A percentile compares a stretch with the other conserved stretches of the same genome.
phyloP scores from a whole-genome alignment of 192 early-diverging fungal species.

The Pilaira anomala region DNA sequence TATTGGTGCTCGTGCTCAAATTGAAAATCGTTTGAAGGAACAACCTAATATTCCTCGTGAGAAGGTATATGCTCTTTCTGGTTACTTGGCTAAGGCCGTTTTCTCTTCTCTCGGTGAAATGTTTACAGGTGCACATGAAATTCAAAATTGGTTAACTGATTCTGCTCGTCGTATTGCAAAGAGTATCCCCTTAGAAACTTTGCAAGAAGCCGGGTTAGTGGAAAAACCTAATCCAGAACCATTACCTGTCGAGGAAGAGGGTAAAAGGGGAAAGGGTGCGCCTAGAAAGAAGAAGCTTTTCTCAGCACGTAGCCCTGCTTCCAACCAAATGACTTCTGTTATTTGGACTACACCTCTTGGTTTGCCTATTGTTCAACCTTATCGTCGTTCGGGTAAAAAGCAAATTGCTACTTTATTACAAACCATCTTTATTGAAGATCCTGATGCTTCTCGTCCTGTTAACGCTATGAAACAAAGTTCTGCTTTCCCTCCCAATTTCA shows the following conservation, averaged over 20 bases:
- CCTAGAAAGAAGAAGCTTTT: constrained; percentile 18
- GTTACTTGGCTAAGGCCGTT: constrained; percentile 78
- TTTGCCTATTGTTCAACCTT: constrained; percentile 95
- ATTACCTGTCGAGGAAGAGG: constrained; percentile 20
- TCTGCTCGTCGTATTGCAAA: constrained; percentile 79
- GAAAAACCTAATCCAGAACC: constrained; percentile 5
- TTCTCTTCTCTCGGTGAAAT: constrained; percentile 86
- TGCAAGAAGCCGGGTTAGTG: constrained; percentile 34
- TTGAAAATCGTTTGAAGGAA: constrained; percentile 81
- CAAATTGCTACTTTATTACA: constrained; percentile 78
- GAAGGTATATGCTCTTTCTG: constrained; percentile 57
- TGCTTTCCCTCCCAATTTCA: constrained; percentile 98
- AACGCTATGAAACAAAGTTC: constrained; percentile 90
- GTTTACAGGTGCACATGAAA: constrained; percentile 83
- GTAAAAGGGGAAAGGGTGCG: constrained; percentile 2
- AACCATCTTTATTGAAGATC: constrained; percentile 70
- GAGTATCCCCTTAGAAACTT: constrained; percentile 59
- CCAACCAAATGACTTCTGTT: constrained; percentile 82
- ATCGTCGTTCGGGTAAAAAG: constrained; percentile 68
- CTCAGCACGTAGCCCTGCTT: constrained; percentile 34
- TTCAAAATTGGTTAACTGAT: constrained; percentile 93
- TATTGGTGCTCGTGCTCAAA: constrained; percentile 87
- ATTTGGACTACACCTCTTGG: constrained; percentile 96
- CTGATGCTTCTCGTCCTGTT: constrained; percentile 68
- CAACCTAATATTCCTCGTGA: constrained; percentile 64